Conservation (phyloP, 2,329 filamentous ascomycete genomes). For the Fusarium duplospermum region DNA sequence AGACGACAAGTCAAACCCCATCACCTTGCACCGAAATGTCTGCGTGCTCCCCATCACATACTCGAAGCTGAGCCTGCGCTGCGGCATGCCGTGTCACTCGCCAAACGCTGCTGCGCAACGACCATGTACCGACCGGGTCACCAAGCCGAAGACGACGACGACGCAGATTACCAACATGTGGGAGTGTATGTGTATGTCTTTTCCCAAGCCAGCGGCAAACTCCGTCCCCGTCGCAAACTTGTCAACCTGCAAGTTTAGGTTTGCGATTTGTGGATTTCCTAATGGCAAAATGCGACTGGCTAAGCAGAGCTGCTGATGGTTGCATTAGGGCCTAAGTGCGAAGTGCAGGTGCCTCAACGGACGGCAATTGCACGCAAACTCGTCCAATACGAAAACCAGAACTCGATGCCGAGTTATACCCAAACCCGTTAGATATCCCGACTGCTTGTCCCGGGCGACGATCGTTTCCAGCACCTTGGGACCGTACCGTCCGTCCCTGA, state of each 20-base stretch:
- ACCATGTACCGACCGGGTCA: background rate
- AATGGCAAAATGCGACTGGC: slow-evolving; percentile 32
- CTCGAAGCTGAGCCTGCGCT: background rate
- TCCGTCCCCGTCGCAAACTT: background rate
- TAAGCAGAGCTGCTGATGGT: slow-evolving; percentile 30
- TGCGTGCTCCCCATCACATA: slow-evolving; percentile 2
- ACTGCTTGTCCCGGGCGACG: slow-evolving; percentile 1
- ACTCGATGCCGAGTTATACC: background rate
- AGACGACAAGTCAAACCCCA: background rate
- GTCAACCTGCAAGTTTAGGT: slow-evolving; percentile 1
- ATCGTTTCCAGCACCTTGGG: slow-evolving; percentile 10
- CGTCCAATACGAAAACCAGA: slow-evolving; percentile 15
- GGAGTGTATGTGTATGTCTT: background rate
- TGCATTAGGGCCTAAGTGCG: slow-evolving; percentile 23
- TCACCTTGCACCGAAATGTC: slow-evolving; percentile 6
- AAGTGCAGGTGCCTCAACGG: slow-evolving; percentile 2
- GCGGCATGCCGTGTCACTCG: slow-evolving; percentile 3
- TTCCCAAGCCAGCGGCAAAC: background rate
- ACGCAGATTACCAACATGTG: slow-evolving; percentile 1
- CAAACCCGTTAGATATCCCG: background rate
- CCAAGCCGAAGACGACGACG: background rate
- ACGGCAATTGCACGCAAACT: slow-evolving; percentile 11
- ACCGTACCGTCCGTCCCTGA: background rate
- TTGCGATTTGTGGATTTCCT: slow-evolving; percentile 7
- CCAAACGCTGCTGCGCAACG: background rate